Percentiles rank a stretch among this genome's conserved stretches.
phyloP scores from a whole-genome alignment of 2,329 filamentous ascomycete genomes.

The Neopestalotiopsis clavispora region DNA sequence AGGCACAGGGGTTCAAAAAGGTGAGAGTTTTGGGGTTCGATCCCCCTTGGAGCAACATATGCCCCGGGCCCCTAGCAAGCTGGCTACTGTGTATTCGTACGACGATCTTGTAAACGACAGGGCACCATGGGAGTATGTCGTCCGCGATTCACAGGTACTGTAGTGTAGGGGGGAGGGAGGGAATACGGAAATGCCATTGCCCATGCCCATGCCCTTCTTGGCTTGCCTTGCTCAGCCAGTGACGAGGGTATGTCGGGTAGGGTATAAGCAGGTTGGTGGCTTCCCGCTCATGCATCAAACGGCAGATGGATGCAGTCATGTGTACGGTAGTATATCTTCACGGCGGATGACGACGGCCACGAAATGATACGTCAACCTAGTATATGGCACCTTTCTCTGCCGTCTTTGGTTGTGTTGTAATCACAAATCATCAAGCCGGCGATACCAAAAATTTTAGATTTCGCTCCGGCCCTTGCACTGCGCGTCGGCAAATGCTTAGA shows the following conservation, averaged over 20 bases:
- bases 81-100: background rate
- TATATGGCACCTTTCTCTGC: no score
- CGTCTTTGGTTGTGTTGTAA: no score
- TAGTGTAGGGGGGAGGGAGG: background rate
- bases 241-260: background rate
- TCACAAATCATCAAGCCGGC: no score
- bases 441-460: no score
- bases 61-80: background rate
- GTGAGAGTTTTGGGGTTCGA: background rate
- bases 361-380: background rate
- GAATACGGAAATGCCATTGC: background rate
- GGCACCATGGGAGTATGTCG: no score
- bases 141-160: background rate
- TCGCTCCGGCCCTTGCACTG: no score
- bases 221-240: background rate
- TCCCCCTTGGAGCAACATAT: background rate
- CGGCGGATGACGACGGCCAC: background rate
- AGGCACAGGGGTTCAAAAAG: background rate
- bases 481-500: background rate
- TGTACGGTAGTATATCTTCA: background rate
- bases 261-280: background rate
- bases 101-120: background rate
- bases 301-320: background rate
- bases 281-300: conserved; percentile 1
- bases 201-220: background rate